Base-by-base conservation (phyloP, 345 rosid genomes). In the Moricandia moricandioides region DNA sequence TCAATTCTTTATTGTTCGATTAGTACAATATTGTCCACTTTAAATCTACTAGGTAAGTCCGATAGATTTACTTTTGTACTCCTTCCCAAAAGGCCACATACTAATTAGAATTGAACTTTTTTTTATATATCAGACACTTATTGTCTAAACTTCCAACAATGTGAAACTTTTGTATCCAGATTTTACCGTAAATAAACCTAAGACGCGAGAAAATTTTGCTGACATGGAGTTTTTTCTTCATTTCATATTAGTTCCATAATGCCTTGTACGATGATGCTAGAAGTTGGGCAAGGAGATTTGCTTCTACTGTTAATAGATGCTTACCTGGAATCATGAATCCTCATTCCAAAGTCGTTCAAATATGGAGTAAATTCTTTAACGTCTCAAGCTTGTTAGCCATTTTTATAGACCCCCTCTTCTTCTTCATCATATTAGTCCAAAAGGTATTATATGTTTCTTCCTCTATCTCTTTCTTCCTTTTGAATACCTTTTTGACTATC, bases 301-400 rank as follows among this genome's bases (percentile, higher is more conserved):
- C 70, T 30, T 78, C 90, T 11, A 80, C 39, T 83, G 11, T 86
- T 58, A 24, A 17, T 52, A 67, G 62, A 21, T 71, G 67, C 80
- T 64, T 88, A 79, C 91, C 86, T 56, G 84, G 90, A 35, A 86
- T 94, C 79, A 85, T 89, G 92, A 94, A 94, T 82, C 97, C 98
- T 79, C 97, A 94, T 78, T 54, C 86, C 21, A 77, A 77, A 82
- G 43, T 63, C 54, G 85, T 94, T 81, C 92, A 87, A 72, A 60
- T 8, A 8, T 94, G 97, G 97, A 85, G 80, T 81, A 74, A 86
- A 57, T 85, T 86, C 75, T 88, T 90, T 73, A 10, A 24, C 24
- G 21, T 49, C 24, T 49, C 55, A 49, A 49, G 24, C 55, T 80
- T 87, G 83, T 65, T 87, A 76, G 97, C 96, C 24, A 85, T 91